Base-by-base conservation (phyloP, 345 rosid species). In the Psidium guajava region DNA sequence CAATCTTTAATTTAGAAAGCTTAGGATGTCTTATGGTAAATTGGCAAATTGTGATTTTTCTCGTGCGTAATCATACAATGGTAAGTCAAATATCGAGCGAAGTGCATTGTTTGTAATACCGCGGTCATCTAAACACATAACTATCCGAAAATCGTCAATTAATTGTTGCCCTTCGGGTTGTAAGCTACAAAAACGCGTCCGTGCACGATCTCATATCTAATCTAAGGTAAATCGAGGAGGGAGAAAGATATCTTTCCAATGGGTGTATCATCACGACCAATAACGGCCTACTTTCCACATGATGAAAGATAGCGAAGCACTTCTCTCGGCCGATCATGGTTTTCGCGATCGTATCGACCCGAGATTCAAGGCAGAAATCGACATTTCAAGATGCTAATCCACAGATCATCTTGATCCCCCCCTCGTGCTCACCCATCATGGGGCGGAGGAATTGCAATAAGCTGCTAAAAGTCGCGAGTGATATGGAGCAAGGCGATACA, bases 101-200 rank as follows among this genome's bases (percentile, higher is more conserved):
- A 59, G 40, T n/a, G 73, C 6, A 1, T 27, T 8, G 14, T 27
- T 1, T 20, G 14, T 27, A 59, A 59, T 59, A 13, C 21, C 5
- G 2, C 16, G 32, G 6, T 1, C 0, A 1, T 69, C 24, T 8
- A 18, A 9, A 69, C 13, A 36, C 18, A 9, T 69, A 20, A 69
- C 2, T 36, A 13, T 0, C 3, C 1, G 0, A 36, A n/a, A 56
- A 9, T 12, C 12, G 2, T 11, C 47, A 3, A 69, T 18, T 9
- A 20, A 5, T 20, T 24, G 47, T 36, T 69, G 47, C 47, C 47
- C 47, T 36, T 69, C 2, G 20, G 25, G 3, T 36, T 18, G 80
- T 36, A 20, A 3, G 25, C 20, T 9, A 9, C 11, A 5, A 36
- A 18, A 8, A 36, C 4, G 3, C 9, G 21, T 36, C 13, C 2